Percentiles rank a stretch among this genome's conserved stretches.
Conservation (phyloP, 805 yeast genomes). For the Clavispora fructus region DNA sequence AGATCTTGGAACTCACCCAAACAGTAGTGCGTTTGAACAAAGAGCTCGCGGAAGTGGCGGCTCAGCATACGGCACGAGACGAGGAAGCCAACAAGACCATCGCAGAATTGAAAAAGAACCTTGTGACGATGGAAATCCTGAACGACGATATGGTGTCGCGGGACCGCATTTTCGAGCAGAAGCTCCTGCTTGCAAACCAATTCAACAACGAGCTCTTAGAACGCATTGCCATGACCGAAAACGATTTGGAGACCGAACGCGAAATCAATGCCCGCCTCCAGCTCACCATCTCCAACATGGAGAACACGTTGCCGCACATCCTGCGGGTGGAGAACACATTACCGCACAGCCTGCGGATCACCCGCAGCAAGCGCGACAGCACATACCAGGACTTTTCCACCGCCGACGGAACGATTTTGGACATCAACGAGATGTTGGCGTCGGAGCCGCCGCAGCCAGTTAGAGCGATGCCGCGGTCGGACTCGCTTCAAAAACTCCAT, state of each 20-base stretch:
- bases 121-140: conserved; percentile 38
- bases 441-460: conserved; percentile 9
- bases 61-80: not conserved
- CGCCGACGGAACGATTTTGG: conserved; percentile 14
- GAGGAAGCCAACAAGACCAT: conserved; percentile 12
- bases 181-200: conserved; percentile 29
- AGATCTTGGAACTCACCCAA: conserved; percentile 15
- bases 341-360: no score
- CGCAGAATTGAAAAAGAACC: conserved; percentile 20
- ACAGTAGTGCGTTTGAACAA: conserved; percentile 11
- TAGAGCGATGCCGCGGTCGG: conserved; percentile 17
- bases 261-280: conserved; percentile 10
- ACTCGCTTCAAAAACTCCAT: conserved; percentile 27
- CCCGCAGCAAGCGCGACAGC: conserved; percentile 5
- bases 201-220: conserved; percentile 40
- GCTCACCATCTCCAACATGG: conserved; percentile 12
- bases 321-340: conserved; percentile 3
- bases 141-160: conserved; percentile 38
- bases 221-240: conserved; percentile 37
- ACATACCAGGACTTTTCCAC: conserved; percentile 10
- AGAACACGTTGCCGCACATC: not conserved
- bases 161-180: conserved; percentile 31
- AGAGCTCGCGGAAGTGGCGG: conserved; percentile 18
- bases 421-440: conserved; percentile 15
- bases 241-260: conserved; percentile 24